Evolutionary conservation across 192 early-diverging fungal species (phyloP), one percentile per base, ranked within the genome.

Genomic region (Backusella tarrabulga): DNA sequence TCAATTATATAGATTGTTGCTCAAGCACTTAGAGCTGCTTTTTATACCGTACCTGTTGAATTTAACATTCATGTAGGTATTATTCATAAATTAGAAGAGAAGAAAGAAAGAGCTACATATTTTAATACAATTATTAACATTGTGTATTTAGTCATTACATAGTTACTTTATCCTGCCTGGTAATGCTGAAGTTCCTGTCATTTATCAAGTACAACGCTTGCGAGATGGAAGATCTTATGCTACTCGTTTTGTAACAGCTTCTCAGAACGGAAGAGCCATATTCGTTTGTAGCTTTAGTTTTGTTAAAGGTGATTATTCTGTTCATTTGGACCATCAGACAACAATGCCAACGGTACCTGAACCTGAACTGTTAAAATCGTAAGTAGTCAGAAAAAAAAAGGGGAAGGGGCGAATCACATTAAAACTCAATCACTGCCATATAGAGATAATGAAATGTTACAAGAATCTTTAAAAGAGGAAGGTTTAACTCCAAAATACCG

Each of bases 91-190:
- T 44, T 11, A 75, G 6, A 19, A 26, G 34, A 14, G 17, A 34
- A 35, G 0, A 29, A 50, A 44, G 5, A 44, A 44, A 44, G 2
- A 40, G 12, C 2, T 40, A 40, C 11, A 12, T 12, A 14, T 44
- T 17, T 44, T 44, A 44, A 17, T 5, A 1, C 12, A 4, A 17
- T 12, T 44, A 44, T 14, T 44, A 44, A 44, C n/a, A 23, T 21
- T 12, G 6, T 17, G 8, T 26, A 19, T 15, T 38, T 68, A 90
- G 86, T 95, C 94, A 9, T 81, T 97, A 6, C 94, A 96, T 76
- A 93, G 89, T 76, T 96, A 97, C 81, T 97, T 97, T 79, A 73
- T 97, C 26, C 81, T 95, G 0, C 87, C 94, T 3, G 94, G 95
- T 3, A 87, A 91, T 72, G 83, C 88, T 77, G 80, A 87, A 23